Base-by-base conservation (phyloP, 1,284 basidiomycete species). In the Neolentinus lepideus region DNA sequence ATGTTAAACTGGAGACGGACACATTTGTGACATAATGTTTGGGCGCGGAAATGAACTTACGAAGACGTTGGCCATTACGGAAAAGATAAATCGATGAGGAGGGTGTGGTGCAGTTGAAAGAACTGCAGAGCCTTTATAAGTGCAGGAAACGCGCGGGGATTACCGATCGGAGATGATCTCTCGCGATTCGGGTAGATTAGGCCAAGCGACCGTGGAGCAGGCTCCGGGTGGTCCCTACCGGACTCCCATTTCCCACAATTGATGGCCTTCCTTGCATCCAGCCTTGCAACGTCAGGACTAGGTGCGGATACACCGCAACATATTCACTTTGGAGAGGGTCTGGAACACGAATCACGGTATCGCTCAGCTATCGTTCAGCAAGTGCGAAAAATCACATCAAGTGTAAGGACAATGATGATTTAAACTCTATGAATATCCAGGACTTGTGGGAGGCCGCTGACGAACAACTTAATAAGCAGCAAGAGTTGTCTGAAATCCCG, bases 1-100 rank as follows among this genome's bases (percentile, higher is more conserved):
- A 97, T 83, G 66, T 96, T 90, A 68, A 97, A 95, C 85, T 88
- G 61, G 12, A 27, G 12, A 31, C 36, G 54, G 16, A 25, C 4
- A 26, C 24, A 27, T 47, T 24, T 8, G 52, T 54, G 47, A 14
- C 47, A 21, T 25, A 21, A 11, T 6, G 24, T 10, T 50, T 26
- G 16, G 14, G 47, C 27, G 27, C 47, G 47, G 47, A 25, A 50
- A 50, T 21, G 22, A 24, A 59, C 75, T 61, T 60, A 78, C 75
- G 60, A 61, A 78, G 57, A 77, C 74, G 67, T 77, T 68, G 22
- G 73, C 54, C 75, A 75, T 74, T 64, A 53, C 66, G 63, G 63
- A 54, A 47, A 59, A 22, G 56, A 53, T 55, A 52, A 51, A 54
- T 54, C 54, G 58, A 52, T 52, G 48, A 55, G 58, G 58, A 56